A percentile compares a stretch with the other conserved stretches of the same genome.
phyloP scores from a whole-genome alignment of 2,329 filamentous ascomycete species.

The Reticulascus tulasneorum region DNA sequence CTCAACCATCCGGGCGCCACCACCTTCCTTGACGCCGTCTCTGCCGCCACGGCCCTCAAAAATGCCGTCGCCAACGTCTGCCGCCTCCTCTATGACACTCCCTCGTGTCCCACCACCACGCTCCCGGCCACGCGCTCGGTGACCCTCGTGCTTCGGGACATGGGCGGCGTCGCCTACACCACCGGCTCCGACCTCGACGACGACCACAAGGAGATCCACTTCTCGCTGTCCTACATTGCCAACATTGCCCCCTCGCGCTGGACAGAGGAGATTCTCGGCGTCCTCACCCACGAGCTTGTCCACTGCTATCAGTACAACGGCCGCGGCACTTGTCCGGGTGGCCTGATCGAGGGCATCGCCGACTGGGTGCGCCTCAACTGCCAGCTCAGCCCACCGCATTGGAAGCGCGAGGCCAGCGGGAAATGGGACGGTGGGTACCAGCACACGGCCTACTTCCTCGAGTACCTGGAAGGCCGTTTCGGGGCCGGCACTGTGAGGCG shows the following conservation, averaged over 20 bases:
- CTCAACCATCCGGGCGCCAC: conserved; percentile 55
- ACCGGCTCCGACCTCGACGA: conserved; percentile 72
- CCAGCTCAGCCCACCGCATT: conserved; percentile 74
- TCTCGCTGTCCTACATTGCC: conserved; percentile 73
- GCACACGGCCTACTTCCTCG: conserved; percentile 84
- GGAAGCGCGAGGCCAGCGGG: conserved; percentile 57
- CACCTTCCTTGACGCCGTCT: conserved; percentile 64
- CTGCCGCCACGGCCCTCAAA: conserved; percentile 59
- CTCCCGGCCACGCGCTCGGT: conserved; percentile 72
- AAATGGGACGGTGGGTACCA: conserved; percentile 91
- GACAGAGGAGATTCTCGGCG: conserved; percentile 68
- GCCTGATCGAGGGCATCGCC: conserved; percentile 85
- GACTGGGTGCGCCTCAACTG: conserved; percentile 85
- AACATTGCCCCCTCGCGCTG: conserved; percentile 39
- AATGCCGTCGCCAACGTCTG: conserved; percentile 66
- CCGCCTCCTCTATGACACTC: conserved; percentile 62
- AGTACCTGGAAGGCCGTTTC: conserved; percentile 72
- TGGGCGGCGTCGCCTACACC: conserved; percentile 87
- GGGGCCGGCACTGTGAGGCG: conserved; percentile 55
- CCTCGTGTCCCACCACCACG: conserved; percentile 34
- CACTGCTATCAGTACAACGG: conserved; percentile 89
- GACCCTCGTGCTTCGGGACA: conserved; percentile 74
- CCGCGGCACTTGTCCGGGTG: conserved; percentile 59
- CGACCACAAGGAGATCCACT: conserved; percentile 91
- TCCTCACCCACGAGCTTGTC: conserved; percentile 87